Conservation (phyloP, 2,329 filamentous ascomycete species). For the Diaporthe sp. region DNA sequence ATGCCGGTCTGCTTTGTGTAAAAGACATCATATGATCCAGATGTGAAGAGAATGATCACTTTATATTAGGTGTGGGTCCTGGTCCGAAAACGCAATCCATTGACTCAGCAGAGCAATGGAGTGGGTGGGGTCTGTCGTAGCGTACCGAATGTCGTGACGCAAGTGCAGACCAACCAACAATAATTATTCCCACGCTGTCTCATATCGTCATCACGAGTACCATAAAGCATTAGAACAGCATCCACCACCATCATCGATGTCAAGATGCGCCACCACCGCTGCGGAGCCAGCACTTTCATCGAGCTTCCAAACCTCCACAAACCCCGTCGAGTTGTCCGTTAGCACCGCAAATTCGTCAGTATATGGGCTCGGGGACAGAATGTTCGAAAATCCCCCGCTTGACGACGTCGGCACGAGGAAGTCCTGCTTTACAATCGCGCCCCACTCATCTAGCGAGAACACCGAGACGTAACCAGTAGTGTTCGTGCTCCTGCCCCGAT, state of each 20-base stretch:
- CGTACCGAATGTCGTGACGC: not conserved
- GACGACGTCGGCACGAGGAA: not conserved
- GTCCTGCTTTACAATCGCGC: slow-evolving; percentile 10
- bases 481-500: slow-evolving; percentile 38
- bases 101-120: not conserved
- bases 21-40: not conserved
- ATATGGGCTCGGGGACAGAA: slow-evolving; percentile 1
- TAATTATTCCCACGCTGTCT: not conserved
- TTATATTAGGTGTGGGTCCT: slow-evolving; percentile 6
- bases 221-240: slow-evolving; percentile 26
- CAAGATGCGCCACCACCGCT: slow-evolving; percentile 9
- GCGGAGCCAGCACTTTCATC: not conserved
- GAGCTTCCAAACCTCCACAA: slow-evolving; percentile 15
- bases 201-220: not conserved
- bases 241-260: slow-evolving; percentile 9
- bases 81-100: not conserved
- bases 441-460: slow-evolving; percentile 8
- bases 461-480: not conserved
- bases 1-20: not conserved
- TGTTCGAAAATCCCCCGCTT: not conserved
- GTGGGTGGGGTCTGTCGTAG: not conserved
- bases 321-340: not conserved
- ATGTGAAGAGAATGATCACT: not conserved
- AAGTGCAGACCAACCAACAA: not conserved
- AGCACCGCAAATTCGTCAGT: slow-evolving; percentile 5